Evolutionary conservation across 2,329 filamentous ascomycete species (phyloP), one percentile per base, ranked within the genome.

Genomic region (Pseudocercospora fijiensis): DNA sequence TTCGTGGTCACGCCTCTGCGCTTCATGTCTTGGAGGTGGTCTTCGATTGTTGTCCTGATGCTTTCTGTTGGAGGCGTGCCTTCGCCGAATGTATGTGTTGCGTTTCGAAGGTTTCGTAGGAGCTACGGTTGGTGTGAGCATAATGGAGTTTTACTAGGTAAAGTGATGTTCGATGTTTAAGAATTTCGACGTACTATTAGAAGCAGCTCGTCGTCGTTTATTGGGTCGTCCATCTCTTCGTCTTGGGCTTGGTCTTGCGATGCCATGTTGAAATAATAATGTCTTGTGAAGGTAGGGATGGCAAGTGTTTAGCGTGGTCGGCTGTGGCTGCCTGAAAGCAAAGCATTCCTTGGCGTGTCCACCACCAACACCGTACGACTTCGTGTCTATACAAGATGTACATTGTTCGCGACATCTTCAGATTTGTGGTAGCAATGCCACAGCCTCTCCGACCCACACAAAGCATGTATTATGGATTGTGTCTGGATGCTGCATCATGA

Each of bases 51-150:
- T 2, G 65, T 68, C 11, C 70, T 65, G 3, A 77, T 71, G 57
- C 63, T 68, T 37, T 73, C 67, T 62, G 74, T 73, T 24, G 74
- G 72, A 1, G 70, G 61, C 24, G 73, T 74, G 43, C 71, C 67
- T 59, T 72, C 70, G 57, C 76, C 76, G 59, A 76, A 77, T 4
- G 74, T 76, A n/a, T 70, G 65, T 9, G 67, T 66, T 24, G 76
- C 73, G 60, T 77, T 78, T 45, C 72, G 71, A 11, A 78, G 71
- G 59, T 76, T 77, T 33, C 67, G 67, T 11, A 75, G 71, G 18
- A 78, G 72, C 76, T 78, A 52, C 8, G 16, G 5, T 3, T 53
- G 22, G 22, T 5, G 22, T 53, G 49, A 53, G 49, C 55, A 28
- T 47, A 18, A 10, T 24, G n/a, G 5, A 28, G 20, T 18, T 9